Percentiles rank a stretch among this genome's conserved stretches.
These are phyloP conservation scores for Camellia sinensis DNA, from an alignment of 148 eudicot species.

Conservation along the genomic window DNA sequence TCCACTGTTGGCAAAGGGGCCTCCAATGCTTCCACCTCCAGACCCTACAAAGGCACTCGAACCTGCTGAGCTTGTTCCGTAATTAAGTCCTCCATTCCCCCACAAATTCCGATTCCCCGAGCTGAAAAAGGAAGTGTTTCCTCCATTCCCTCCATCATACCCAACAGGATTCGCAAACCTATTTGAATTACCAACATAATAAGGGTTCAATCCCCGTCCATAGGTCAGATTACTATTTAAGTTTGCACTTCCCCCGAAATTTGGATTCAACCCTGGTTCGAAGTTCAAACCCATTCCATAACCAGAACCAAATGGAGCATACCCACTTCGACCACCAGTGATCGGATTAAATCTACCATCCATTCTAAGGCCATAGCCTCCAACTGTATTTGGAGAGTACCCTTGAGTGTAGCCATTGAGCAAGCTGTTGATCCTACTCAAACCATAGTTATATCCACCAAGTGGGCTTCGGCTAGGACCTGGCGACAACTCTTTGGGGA, in stretches of 20 bases:
- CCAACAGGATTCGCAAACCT: conserved; percentile 30
- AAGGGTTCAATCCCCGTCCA: conserved; percentile 33
- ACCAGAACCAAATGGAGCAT: conserved; percentile 44
- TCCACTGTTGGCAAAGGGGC: conserved; percentile 22
- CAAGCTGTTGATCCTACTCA: conserved; percentile 23
- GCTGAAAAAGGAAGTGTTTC: conserved; percentile 29
- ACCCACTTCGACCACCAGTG: conserved; percentile 41
- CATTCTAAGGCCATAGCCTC: conserved; percentile 66
- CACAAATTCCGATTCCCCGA: conserved; percentile 28
- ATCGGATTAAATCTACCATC: conserved; percentile 58
- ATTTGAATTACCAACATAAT: conserved; percentile 31
- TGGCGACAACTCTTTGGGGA: conserved; percentile 35
- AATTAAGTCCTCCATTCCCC: conserved; percentile 29
- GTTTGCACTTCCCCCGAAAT: conserved; percentile 38
- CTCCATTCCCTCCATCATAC: conserved; percentile 24
- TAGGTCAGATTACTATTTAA: conserved; percentile 26
- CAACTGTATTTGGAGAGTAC: conserved; percentile 46
- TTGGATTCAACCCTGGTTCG: conserved; percentile 44
- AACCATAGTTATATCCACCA: conserved; percentile 25
- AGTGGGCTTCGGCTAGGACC: conserved; percentile 31
- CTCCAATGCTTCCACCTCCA: conserved; percentile 22
- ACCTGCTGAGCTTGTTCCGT: conserved; percentile 13
- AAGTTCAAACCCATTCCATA: conserved; percentile 51
- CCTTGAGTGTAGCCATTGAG: conserved; percentile 43
- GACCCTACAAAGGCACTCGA: conserved; percentile 18